Percentiles rank a stretch among this genome's conserved stretches.
These are phyloP conservation scores for Blastobotrys aristatus DNA, from an alignment of 1,139 yeast species.

Conservation along the genomic window DNA sequence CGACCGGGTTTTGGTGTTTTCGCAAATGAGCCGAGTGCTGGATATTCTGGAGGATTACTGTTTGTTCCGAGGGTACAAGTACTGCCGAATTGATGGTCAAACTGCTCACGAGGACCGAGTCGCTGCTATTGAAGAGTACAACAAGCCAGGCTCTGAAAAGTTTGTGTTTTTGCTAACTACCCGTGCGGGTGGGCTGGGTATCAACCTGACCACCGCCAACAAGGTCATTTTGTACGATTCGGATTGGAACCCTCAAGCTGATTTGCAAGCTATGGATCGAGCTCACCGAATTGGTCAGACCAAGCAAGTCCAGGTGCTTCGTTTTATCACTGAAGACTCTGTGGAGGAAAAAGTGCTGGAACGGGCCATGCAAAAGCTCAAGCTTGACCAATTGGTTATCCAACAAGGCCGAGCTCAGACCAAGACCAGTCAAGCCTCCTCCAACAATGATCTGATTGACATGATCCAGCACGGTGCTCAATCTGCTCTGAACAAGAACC, in stretches of 20 bases:
- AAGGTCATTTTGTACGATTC: slow-evolving; percentile 86
- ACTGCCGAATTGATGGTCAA: slow-evolving; percentile 92
- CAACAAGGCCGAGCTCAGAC: slow-evolving; percentile 75
- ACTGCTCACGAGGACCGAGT: slow-evolving; percentile 93
- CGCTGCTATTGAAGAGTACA: slow-evolving; percentile 86
- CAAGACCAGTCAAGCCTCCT: slow-evolving; percentile 43
- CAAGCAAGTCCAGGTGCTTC: slow-evolving; percentile 85
- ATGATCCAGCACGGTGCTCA: slow-evolving; percentile 99
- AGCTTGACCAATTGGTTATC: slow-evolving; percentile 90
- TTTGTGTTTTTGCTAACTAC: slow-evolving; percentile 86
- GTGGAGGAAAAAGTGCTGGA: slow-evolving; percentile 95
- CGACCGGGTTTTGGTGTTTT: slow-evolving; percentile 83
- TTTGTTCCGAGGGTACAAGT: slow-evolving; percentile 70
- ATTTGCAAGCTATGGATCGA: slow-evolving; percentile 97
- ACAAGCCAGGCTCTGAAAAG: slow-evolving; percentile 74
- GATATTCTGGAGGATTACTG: slow-evolving; percentile 95
- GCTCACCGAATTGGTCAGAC: slow-evolving; percentile 98
- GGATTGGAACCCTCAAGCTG: slow-evolving; percentile 99
- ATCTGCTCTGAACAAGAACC: slow-evolving; percentile 55
- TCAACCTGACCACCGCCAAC: slow-evolving; percentile 89
- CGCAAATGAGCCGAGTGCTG: slow-evolving; percentile 89
- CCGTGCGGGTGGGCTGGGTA: slow-evolving; percentile 98
- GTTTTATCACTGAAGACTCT: slow-evolving; percentile 93
- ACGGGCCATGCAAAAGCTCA: slow-evolving; percentile 88
- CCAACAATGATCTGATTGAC: slow-evolving; percentile 79